Conservation (phyloP, 176 grass and related monocot genomes). For the Dactylis glomerata region DNA sequence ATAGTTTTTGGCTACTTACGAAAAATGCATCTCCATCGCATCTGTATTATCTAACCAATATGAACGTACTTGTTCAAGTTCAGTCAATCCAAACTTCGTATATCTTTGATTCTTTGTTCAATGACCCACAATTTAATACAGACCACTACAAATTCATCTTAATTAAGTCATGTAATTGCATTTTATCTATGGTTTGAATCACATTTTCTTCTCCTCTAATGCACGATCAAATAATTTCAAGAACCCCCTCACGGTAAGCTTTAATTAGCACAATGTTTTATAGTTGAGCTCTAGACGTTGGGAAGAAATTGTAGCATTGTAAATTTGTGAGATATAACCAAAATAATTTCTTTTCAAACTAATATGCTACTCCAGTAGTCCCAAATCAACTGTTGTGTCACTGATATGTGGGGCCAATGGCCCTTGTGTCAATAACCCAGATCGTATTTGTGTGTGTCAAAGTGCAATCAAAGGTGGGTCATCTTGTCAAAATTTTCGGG, state of each 20-base stretch:
- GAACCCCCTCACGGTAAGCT: background rate
- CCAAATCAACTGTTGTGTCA: too few relatives aligned
- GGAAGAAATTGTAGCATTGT: background rate
- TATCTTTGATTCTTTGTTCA: background rate
- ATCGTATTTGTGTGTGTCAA: background rate
- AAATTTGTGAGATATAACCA: background rate
- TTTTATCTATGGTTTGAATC: background rate
- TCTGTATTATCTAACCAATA: background rate
- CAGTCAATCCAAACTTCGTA: background rate
- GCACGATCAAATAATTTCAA: background rate
- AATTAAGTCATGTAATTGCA: background rate
- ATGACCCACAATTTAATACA: background rate
- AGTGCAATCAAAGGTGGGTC: background rate
- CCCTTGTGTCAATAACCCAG: background rate
- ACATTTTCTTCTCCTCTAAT: background rate
- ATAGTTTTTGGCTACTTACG: background rate
- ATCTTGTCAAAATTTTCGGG: constrained; percentile 11
- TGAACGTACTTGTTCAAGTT: background rate
- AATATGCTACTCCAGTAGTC: too few relatives aligned
- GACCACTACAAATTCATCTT: background rate
- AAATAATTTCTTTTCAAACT: too few relatives aligned
- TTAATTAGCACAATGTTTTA: background rate
- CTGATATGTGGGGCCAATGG: background rate
- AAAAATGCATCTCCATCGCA: background rate
- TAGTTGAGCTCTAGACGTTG: background rate